Evolutionary conservation across 2,329 filamentous ascomycete species (phyloP).

Genomic region (Torrubiellomyces zombiae): DNA sequence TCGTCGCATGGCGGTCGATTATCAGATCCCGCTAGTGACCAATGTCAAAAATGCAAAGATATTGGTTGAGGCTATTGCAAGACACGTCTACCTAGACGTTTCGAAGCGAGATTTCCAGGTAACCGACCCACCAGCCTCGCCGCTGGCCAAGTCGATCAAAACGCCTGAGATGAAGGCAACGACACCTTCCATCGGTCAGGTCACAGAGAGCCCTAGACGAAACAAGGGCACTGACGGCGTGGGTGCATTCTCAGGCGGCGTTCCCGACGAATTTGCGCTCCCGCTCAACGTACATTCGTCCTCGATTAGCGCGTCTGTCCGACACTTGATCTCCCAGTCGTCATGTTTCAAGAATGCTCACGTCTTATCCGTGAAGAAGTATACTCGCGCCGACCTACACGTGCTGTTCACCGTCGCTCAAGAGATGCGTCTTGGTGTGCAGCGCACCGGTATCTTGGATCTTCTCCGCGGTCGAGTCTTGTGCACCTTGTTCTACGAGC

Average conservation of each 20-base stretch:
- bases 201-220: constrained; percentile 19
- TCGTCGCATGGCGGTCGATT: constrained; percentile 91
- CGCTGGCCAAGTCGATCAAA: constrained; percentile 40
- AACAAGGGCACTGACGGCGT: constrained; percentile 12
- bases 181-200: constrained; percentile 18
- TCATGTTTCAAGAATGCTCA: constrained; percentile 83
- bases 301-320: constrained; percentile 43
- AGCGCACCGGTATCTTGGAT: constrained; percentile 78
- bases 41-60: constrained; percentile 99
- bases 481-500: constrained; percentile 93
- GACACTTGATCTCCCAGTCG: constrained; percentile 52
- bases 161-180: constrained; percentile 43
- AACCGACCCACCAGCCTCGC: constrained; percentile 65
- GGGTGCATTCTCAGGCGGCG: constrained; percentile 9
- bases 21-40: constrained; percentile 91
- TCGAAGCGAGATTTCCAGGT: constrained; percentile 80
- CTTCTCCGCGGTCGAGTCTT: constrained; percentile 75
- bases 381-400: constrained; percentile 75
- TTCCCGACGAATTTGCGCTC: constrained; percentile 28
- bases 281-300: constrained; percentile 31
- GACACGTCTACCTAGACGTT: constrained; percentile 74
- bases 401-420: constrained; percentile 90
- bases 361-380: constrained; percentile 83
- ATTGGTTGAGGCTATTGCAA: constrained; percentile 80
- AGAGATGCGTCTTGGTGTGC: constrained; percentile 91